phyloP scores from a whole-genome alignment of 257 asterid genomes.

The Verbascum thapsus region DNA sequence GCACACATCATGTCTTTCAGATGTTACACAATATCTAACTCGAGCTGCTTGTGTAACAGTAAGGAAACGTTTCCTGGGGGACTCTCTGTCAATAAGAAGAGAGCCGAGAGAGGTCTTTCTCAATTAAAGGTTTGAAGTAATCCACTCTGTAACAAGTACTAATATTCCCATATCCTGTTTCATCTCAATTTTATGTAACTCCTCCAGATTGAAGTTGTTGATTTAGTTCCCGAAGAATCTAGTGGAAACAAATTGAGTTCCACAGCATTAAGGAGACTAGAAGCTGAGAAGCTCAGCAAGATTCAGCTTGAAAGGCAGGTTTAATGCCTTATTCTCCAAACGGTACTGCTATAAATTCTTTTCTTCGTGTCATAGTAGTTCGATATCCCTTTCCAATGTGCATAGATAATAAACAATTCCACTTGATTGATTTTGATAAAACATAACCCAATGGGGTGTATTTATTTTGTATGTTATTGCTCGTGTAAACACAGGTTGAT shows the following conservation, averaged over 20 bases:
- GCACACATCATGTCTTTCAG: background rate
- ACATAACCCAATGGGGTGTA: constrained; percentile 16
- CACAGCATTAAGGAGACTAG: constrained; percentile 67
- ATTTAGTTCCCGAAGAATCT: constrained; percentile 69
- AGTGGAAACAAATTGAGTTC: constrained; percentile 77
- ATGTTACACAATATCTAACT: constrained; percentile 28
- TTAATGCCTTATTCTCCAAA: constrained; percentile 20
- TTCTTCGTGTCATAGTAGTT: background rate
- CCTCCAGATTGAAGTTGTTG: constrained; percentile 83
- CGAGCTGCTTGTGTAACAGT: constrained; percentile 46
- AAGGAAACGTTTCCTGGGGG: constrained; percentile 90
- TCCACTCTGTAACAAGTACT: constrained; percentile 5
- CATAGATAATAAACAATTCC: constrained; percentile 15
- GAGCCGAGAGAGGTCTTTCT: constrained; percentile 78
- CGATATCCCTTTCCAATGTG: constrained; percentile 16
- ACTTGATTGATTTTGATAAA: constrained; percentile 11
- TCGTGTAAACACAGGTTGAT: background rate
- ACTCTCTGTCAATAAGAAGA: constrained; percentile 73
- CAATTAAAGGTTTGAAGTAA: constrained; percentile 57
- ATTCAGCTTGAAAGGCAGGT: constrained; percentile 37
- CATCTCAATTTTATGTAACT: background rate
- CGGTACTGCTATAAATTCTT: background rate
- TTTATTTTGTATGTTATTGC: constrained; percentile 2
- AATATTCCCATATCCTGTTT: background rate
- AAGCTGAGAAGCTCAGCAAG: constrained; percentile 61